Base-by-base conservation (phyloP, 257 asterid genomes). In the Nicotiana paniculata region DNA sequence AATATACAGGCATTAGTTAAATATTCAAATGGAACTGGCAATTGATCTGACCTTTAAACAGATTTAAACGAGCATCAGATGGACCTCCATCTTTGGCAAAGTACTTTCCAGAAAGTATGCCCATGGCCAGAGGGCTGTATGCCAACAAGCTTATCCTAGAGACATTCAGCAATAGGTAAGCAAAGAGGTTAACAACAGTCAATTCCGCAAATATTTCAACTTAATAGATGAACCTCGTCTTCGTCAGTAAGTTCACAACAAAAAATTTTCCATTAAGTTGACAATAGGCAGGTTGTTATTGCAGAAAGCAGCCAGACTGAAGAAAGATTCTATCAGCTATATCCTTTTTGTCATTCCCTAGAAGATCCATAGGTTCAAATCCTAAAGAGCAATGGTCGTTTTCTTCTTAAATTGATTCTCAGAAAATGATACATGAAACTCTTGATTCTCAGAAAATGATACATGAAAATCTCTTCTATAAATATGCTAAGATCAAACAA, bases 61-160 rank as follows among this genome's bases (percentile, higher is more conserved):
- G 91, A 88, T 92, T 92, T 83, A 95, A 59, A 63, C 91, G 91
- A 82, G 89, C 84, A 83, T 85, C 87, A 79, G 87, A 55, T 75
- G 97, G 95, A 83, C 96, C 91, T 66, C 92, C 90, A 85, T 88
- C 89, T 82, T 58, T 84, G 54, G 91, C 83, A 77, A 92, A 86
- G 88, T 95, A 93, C 89, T 95, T 95, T 81, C 96, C 99, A 16
- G 97, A 90, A 30, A 95, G 97, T 84, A 95, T 92, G 78, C 97
- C 99, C 98, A 92, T 95, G 16, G 98, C 98, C 91, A 95, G 86
- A 85, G 97, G 98, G 84, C 99, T 93, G 89, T 95, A 92, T 5
- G 98, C 96, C 90, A 95, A 85, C 87, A 93, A 87, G 85, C 83
- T 69, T 43, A 83, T 87, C 86, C 91, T 87, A 46, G 65, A 57